Base-by-base conservation (phyloP, 2,329 filamentous ascomycete species). In the Coleophoma cylindrospora region DNA sequence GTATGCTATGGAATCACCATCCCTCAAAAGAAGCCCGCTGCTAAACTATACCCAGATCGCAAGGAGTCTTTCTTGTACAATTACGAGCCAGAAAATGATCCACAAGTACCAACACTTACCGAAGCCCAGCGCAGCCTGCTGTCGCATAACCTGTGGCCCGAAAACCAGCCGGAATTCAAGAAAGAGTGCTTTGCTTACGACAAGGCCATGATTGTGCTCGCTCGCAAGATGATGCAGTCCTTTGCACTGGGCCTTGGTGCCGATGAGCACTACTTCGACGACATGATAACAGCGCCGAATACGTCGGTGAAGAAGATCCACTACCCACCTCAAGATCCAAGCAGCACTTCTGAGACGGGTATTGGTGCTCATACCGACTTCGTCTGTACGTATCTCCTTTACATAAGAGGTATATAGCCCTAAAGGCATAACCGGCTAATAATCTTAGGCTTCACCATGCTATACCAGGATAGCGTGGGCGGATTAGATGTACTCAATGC, bases 181-280 rank as follows among this genome's bases (percentile, higher is more conserved):
- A 59, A 66, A 17, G 62, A 60, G 3, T 51, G 71, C 19, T 62
- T 64, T 47, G 63, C 51, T 1, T 70, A 71, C 49, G 66, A 68
- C 53, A 61, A 61, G 0, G 50, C 65, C 22, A 63, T 70, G 14
- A 59, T 73, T 10, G 51, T 52, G 8, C 56, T 74, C 3, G 63
- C 71, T 6, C 68, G 78, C 19, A 68, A 65, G 15, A 56, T 82
- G 43, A 70, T 75, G 7, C 65, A 68, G 4, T 65, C 71, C n/a
- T 79, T 83, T 56, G 77, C 79, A 0, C 67, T 83, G 2, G 73
- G 73, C 1, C 65, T 82, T 1, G 70, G 70, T 6, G 65, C 81
- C 9, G 68, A 71, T 0, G 78, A 82, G 54, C 57, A 69, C 19
- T 72, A 73, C 46, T 80, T 81, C 57, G 77, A 81, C 54, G 58